A percentile compares a stretch with the other conserved stretches of the same genome.
Evolutionary conservation across 2,329 filamentous ascomycete species (phyloP).

Genomic region (Zymoseptoria brevis): DNA sequence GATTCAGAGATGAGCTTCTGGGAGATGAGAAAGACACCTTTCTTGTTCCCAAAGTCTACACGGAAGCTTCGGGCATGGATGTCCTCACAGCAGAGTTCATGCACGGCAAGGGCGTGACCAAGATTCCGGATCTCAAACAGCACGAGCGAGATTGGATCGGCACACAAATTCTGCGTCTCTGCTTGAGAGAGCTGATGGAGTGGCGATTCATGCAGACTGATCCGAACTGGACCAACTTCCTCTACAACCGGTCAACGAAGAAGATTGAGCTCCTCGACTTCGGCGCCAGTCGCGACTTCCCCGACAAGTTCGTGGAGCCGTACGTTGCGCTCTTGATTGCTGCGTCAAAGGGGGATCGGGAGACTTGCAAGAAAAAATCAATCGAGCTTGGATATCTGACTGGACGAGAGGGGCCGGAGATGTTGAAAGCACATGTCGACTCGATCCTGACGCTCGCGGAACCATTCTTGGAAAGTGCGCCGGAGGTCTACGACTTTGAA

Average conservation of each 20-base stretch:
- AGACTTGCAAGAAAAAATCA: slow-evolving; percentile 22
- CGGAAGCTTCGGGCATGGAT: slow-evolving; percentile 72
- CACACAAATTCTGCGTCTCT: slow-evolving; percentile 84
- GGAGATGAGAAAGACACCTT: slow-evolving; percentile 66
- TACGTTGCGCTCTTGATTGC: slow-evolving; percentile 77
- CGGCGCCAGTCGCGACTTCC: slow-evolving; percentile 82
- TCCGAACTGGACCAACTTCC: slow-evolving; percentile 98
- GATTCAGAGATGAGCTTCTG: slow-evolving; percentile 66
- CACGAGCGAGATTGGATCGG: slow-evolving; percentile 92
- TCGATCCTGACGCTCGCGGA: slow-evolving; percentile 87
- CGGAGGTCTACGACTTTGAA: slow-evolving; percentile 81
- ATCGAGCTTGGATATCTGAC: slow-evolving; percentile 68
- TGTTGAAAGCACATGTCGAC: slow-evolving; percentile 85
- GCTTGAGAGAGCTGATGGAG: slow-evolving; percentile 83
- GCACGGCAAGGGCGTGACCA: slow-evolving; percentile 77
- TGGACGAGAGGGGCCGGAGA: slow-evolving; percentile 72
- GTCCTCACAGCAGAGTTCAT: slow-evolving; percentile 93
- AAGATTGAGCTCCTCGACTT: slow-evolving; percentile 92
- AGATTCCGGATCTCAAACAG: slow-evolving; percentile 64
- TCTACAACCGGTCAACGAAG: slow-evolving; percentile 63
- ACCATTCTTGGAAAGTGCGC: slow-evolving; percentile 69
- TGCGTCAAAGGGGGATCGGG: slow-evolving; percentile 51
- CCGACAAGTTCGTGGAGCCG: slow-evolving; percentile 65
- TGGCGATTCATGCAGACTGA: slow-evolving; percentile 99
- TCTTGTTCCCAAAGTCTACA: slow-evolving; percentile 67